Conservation (phyloP, 805 yeast species). For the Barnettozyma sucrosica region DNA sequence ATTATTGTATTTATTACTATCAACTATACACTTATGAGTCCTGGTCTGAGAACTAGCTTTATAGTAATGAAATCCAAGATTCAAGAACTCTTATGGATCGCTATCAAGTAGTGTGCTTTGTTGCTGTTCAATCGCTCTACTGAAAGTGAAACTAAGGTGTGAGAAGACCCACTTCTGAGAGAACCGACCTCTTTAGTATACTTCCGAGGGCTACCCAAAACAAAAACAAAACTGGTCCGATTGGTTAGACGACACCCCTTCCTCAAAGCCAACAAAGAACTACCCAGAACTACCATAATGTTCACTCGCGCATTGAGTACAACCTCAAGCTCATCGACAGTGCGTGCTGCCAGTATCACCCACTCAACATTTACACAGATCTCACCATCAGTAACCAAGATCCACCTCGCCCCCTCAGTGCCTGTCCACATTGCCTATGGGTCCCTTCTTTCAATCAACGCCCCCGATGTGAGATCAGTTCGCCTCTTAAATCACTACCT, state of each 20-base stretch:
- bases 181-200: background rate
- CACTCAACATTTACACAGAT: background rate
- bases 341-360: slow-evolving; percentile 1
- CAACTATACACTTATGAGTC: too few relatives aligned
- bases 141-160: too few relatives aligned
- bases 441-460: slow-evolving; percentile 44
- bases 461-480: slow-evolving; percentile 19
- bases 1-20: too few relatives aligned
- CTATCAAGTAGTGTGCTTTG: too few relatives aligned
- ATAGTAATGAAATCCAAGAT: too few relatives aligned
- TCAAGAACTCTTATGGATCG: too few relatives aligned
- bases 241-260: background rate
- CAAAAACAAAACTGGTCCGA: background rate
- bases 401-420: slow-evolving; percentile 53
- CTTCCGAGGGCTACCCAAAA: background rate
- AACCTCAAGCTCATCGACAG: background rate
- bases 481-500: slow-evolving; percentile 14
- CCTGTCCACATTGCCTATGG: slow-evolving; percentile 46
- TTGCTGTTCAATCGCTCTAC: too few relatives aligned
- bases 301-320: slow-evolving; percentile 1
- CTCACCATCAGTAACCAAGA: slow-evolving; percentile 40
- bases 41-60: too few relatives aligned
- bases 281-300: background rate
- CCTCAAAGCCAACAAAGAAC: background rate
- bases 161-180: too few relatives aligned